Conservation (phyloP, 805 yeast genomes). For the Citeromyces nyonsensis region DNA sequence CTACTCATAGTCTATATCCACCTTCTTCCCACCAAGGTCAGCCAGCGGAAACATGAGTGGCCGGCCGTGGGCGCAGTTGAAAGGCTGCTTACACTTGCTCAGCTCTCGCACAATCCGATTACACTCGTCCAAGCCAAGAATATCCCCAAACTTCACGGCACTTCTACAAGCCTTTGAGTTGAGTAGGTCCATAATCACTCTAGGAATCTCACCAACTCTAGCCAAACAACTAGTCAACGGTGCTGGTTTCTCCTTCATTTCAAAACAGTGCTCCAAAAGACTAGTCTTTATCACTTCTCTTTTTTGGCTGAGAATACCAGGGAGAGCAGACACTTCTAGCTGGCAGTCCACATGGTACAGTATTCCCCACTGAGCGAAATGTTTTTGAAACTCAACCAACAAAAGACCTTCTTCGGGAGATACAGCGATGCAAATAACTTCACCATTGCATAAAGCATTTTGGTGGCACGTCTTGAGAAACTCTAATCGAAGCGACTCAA, state of each 20-base stretch:
- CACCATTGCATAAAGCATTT: constrained; percentile 16
- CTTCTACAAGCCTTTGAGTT: constrained; percentile 53
- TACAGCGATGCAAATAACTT: constrained; percentile 3
- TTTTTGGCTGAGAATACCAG: neutral
- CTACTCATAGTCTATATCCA: no score
- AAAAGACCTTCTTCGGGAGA: constrained; percentile 14
- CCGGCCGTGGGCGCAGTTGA: constrained; percentile 79
- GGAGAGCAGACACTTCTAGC: neutral
- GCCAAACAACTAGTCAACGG: no score
- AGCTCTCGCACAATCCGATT: constrained; percentile 22
- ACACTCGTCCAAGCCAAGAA: constrained; percentile 27
- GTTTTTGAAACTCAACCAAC: constrained; percentile 11
- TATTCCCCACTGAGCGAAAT: constrained; percentile 30
- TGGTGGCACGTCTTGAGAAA: no score
- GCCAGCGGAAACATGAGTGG: constrained; percentile 49
- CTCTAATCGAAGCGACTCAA: constrained; percentile 40
- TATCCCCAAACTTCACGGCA: constrained; percentile 61
- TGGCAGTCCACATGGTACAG: constrained; percentile 1
- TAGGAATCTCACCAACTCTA: constrained; percentile 26
- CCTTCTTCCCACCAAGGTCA: no score
- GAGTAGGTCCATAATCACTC: constrained; percentile 28
- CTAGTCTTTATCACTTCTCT: constrained; percentile 16
- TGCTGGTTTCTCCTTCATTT: constrained; percentile 13
- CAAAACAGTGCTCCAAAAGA: constrained; percentile 27
- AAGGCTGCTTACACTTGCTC: constrained; percentile 39